These are phyloP conservation scores for Neurospora sp. DNA, from an alignment of 495 filamentous ascomycete species.

Conservation along the genomic window DNA sequence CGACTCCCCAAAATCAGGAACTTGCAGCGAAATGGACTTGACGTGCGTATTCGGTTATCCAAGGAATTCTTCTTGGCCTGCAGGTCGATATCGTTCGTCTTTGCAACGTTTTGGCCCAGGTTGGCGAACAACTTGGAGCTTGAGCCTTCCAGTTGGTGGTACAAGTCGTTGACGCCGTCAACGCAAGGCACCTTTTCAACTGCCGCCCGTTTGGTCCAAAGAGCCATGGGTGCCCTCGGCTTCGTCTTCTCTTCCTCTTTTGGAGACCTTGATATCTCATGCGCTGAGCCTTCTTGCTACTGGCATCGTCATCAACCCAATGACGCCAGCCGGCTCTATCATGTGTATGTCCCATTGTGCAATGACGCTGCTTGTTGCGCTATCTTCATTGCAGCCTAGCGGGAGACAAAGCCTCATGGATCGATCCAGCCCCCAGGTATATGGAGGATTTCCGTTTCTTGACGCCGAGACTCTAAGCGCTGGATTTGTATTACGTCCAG, in stretches of 20 bases:
- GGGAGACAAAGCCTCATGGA: not conserved
- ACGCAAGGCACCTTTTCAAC: not conserved
- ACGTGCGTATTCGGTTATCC: not conserved
- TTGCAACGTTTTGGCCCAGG: not conserved
- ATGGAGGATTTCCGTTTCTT: not conserved
- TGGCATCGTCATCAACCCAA: not conserved
- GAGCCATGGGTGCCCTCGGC: not conserved
- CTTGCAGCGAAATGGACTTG: not conserved
- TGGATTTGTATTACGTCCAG: not conserved
- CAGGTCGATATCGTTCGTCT: not conserved
- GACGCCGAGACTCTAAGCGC: not conserved
- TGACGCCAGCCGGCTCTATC: not conserved
- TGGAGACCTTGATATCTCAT: not conserved
- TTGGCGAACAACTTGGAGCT: not conserved
- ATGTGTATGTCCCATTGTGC: not conserved
- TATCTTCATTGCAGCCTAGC: not conserved
- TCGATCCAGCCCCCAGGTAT: not conserved
- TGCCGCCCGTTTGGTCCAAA: not conserved
- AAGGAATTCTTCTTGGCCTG: not conserved
- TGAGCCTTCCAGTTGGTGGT: not conserved
- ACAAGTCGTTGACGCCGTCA: not conserved
- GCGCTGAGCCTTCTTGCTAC: not conserved
- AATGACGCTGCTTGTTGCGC: not conserved
- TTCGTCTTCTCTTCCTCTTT: not conserved
- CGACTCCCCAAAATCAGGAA: not conserved